phyloP scores from a whole-genome alignment of 2,329 filamentous ascomycete genomes.

The Venturia asperata region DNA sequence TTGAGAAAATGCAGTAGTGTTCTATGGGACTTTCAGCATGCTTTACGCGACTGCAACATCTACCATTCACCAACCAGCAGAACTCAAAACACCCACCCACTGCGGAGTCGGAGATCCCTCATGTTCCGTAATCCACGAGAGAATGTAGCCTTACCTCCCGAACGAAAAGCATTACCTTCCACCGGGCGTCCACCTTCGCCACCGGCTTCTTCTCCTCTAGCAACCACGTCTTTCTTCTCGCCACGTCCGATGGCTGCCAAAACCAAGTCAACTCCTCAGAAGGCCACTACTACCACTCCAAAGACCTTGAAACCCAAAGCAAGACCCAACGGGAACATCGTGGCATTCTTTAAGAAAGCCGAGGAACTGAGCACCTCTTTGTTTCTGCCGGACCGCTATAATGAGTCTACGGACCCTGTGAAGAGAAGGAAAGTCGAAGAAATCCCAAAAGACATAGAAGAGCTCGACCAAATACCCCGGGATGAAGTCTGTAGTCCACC shows the following conservation, averaged over 20 bases:
- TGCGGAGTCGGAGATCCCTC: background rate
- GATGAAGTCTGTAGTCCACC: constrained; percentile 35
- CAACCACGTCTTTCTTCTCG: constrained; percentile 22
- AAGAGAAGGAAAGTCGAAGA: constrained; percentile 36
- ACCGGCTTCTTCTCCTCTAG: constrained; percentile 28
- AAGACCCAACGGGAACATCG: constrained; percentile 45
- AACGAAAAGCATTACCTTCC: constrained; percentile 36
- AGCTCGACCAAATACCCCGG: constrained; percentile 33
- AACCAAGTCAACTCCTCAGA: constrained; percentile 13
- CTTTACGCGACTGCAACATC: too few relatives aligned
- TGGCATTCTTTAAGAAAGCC: constrained; percentile 49
- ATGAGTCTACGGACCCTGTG: constrained; percentile 37
- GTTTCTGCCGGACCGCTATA: constrained; percentile 37
- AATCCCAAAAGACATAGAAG: constrained; percentile 30
- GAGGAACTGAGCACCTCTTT: constrained; percentile 36
- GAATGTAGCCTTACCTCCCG: constrained; percentile 32
- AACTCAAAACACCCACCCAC: background rate
- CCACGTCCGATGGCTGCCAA: background rate
- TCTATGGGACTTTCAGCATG: background rate
- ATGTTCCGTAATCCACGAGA: constrained; percentile 53
- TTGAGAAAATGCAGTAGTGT: background rate
- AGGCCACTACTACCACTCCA: background rate
- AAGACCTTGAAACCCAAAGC: constrained; percentile 26
- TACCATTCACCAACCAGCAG: background rate
- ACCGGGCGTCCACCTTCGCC: constrained; percentile 49